A percentile compares a stretch with the other conserved stretches of the same genome.
Conservation (phyloP, 345 rosid genomes). For the Odontarrhena argentea region DNA sequence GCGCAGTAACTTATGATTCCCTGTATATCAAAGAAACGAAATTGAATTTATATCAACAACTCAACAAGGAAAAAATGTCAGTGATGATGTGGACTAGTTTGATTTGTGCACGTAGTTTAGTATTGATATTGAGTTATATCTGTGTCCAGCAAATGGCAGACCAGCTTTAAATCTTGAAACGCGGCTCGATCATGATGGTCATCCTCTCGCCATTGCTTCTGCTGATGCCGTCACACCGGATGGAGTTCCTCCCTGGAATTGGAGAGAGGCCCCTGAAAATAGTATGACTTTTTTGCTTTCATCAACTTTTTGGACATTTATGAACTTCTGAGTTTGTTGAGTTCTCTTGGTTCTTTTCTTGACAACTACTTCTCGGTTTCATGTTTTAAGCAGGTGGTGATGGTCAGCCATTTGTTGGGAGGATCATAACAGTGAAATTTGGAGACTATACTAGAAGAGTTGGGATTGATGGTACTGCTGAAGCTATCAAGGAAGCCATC, state of each 20-base stretch:
- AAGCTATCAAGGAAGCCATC: constrained; percentile 87
- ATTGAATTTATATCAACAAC: constrained; percentile 2
- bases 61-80: neutral
- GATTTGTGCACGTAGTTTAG: constrained; percentile 11
- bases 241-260: constrained; percentile 93
- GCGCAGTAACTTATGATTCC: neutral
- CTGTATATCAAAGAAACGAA: neutral
- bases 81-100: constrained; percentile 9
- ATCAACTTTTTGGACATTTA: too few relatives aligned
- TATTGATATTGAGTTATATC: constrained; percentile 18
- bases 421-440: constrained; percentile 36
- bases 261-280: constrained; percentile 85
- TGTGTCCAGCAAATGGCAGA: constrained; percentile 71
- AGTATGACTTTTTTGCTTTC: constrained; percentile 40
- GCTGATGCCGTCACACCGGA: constrained; percentile 70
- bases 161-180: constrained; percentile 84
- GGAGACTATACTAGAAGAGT: constrained; percentile 69
- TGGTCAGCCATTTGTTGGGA: constrained; percentile 34
- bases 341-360: neutral
- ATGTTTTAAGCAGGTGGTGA: constrained; percentile 44
- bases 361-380: neutral
- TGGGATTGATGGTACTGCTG: constrained; percentile 82
- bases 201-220: constrained; percentile 77
- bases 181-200: constrained; percentile 91
- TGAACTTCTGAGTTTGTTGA: too few relatives aligned